A percentile compares a stretch with the other conserved stretches of the same genome.
Conservation (phyloP, 768 basidiomycete genomes). For the Lepiota venenata region DNA sequence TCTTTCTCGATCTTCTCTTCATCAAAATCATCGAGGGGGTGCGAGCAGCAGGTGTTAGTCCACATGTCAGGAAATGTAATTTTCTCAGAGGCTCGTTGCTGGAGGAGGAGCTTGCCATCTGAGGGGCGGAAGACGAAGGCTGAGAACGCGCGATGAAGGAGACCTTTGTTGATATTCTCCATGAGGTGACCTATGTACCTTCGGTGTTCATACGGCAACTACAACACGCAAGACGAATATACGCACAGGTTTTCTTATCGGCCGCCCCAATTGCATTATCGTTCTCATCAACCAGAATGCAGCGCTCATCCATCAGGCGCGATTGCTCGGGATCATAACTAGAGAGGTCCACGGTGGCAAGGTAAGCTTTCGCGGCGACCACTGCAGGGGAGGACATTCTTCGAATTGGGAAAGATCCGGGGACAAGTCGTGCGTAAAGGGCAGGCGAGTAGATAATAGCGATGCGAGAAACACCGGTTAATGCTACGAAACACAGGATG, state of each 20-base stretch:
- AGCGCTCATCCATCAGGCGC: slow-evolving; percentile 92
- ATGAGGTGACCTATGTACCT: slow-evolving; percentile 80
- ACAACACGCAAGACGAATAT: not conserved
- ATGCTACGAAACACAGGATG: not conserved
- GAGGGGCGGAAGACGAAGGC: slow-evolving; percentile 94
- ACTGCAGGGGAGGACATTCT: slow-evolving; percentile 60
- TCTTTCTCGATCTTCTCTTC: slow-evolving; percentile 73
- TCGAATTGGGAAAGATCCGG: slow-evolving; percentile 4
- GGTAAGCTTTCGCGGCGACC: slow-evolving; percentile 55
- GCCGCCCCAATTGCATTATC: slow-evolving; percentile 82
- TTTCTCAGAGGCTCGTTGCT: slow-evolving; percentile 96
- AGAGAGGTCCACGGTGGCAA: slow-evolving; percentile 75
- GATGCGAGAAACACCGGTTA: not conserved
- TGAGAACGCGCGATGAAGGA: slow-evolving; percentile 97
- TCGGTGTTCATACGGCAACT: not conserved
- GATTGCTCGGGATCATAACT: slow-evolving; percentile 92
- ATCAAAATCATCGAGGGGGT: slow-evolving; percentile 91
- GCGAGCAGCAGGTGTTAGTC: slow-evolving; percentile 99
- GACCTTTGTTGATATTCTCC: slow-evolving; percentile 91
- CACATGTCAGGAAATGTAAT: slow-evolving; percentile 99
- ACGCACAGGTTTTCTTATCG: slow-evolving; percentile 95
- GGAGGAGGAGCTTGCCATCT: slow-evolving; percentile 90
- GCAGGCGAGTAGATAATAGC: not conserved
- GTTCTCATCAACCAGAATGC: slow-evolving; percentile 88
- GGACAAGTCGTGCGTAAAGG: not conserved